Conservation (phyloP, 495 filamentous ascomycete genomes). For the Penicillium roqueforti region DNA sequence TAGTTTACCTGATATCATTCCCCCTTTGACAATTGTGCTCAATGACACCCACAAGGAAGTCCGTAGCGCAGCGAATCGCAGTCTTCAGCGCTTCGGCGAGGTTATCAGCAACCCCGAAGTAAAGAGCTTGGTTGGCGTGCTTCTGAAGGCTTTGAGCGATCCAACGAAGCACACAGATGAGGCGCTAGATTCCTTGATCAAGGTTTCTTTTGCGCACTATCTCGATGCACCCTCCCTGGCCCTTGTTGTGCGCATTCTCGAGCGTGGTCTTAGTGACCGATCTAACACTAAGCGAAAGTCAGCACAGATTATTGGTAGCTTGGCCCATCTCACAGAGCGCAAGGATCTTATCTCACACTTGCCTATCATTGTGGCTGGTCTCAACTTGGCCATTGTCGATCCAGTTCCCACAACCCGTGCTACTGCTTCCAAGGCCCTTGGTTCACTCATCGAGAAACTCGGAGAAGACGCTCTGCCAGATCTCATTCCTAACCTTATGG, state of each 20-base stretch:
- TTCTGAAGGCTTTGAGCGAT: constrained; percentile 94
- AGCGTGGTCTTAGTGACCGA: constrained; percentile 83
- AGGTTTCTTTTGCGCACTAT: constrained; percentile 93
- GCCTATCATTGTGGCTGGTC: constrained; percentile 84
- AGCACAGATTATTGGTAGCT: constrained; percentile 92
- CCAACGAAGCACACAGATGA: constrained; percentile 97
- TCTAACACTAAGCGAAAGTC: constrained; percentile 94
- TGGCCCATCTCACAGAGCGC: constrained; percentile 93
- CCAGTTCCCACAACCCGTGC: constrained; percentile 96
- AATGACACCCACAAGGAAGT: constrained; percentile 99
- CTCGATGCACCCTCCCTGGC: constrained; percentile 93
- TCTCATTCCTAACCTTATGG: constrained; percentile 95
- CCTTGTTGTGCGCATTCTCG: constrained; percentile 88
- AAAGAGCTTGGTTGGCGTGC: constrained; percentile 79
- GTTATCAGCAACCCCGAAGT: constrained; percentile 98
- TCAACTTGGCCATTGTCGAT: constrained; percentile 86
- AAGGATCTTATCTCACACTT: constrained; percentile 90
- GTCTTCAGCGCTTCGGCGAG: constrained; percentile 94
- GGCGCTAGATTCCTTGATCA: constrained; percentile 88
- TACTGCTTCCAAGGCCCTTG: constrained; percentile 92
- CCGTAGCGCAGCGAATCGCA: constrained; percentile 82
- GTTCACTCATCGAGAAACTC: constrained; percentile 92
- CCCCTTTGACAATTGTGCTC: constrained; percentile 84
- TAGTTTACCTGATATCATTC: constrained; percentile 93
- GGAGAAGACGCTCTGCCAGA: constrained; percentile 96